These are phyloP conservation scores for Fusarium dimerum DNA, from an alignment of 2,329 filamentous ascomycete genomes.

Conservation along the genomic window DNA sequence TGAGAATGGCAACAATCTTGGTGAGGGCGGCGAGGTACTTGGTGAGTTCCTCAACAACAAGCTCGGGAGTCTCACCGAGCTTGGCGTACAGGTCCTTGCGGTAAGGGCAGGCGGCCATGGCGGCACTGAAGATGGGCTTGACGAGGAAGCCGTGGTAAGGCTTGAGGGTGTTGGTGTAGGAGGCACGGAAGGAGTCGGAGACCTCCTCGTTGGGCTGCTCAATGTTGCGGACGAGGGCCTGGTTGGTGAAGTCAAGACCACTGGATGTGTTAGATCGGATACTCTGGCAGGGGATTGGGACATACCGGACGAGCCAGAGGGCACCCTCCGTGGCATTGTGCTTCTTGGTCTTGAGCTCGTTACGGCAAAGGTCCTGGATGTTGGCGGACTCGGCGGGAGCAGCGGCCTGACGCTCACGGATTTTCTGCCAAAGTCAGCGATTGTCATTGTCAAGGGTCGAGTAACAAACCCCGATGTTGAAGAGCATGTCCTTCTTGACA, in stretches of 20 bases:
- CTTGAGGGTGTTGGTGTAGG: conserved; percentile 87
- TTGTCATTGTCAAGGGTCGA: neutral
- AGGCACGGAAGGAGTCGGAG: conserved; percentile 78
- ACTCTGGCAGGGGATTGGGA: no score
- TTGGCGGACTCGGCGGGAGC: conserved; percentile 78
- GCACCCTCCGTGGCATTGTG: conserved; percentile 87
- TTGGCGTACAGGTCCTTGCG: conserved; percentile 91
- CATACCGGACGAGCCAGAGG: conserved; percentile 85
- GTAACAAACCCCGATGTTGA: conserved; percentile 79
- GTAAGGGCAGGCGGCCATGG: conserved; percentile 92
- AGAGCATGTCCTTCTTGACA: conserved; percentile 87
- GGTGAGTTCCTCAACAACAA: conserved; percentile 65
- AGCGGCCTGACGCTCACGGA: conserved; percentile 78
- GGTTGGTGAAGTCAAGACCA: conserved; percentile 89
- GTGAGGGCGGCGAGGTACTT: conserved; percentile 77
- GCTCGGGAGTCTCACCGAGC: conserved; percentile 67
- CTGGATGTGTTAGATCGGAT: conserved; percentile 45
- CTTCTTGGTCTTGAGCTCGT: conserved; percentile 88
- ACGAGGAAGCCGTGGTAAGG: conserved; percentile 86
- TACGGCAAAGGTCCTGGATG: conserved; percentile 80
- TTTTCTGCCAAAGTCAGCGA: conserved; percentile 62
- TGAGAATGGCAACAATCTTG: conserved; percentile 75
- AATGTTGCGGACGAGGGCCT: conserved; percentile 78
- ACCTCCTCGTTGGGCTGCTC: conserved; percentile 72
- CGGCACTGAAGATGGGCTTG: conserved; percentile 89